These are phyloP conservation scores for Eleusine coracana DNA, from an alignment of 176 grass and related monocot species.

Conservation along the genomic window DNA sequence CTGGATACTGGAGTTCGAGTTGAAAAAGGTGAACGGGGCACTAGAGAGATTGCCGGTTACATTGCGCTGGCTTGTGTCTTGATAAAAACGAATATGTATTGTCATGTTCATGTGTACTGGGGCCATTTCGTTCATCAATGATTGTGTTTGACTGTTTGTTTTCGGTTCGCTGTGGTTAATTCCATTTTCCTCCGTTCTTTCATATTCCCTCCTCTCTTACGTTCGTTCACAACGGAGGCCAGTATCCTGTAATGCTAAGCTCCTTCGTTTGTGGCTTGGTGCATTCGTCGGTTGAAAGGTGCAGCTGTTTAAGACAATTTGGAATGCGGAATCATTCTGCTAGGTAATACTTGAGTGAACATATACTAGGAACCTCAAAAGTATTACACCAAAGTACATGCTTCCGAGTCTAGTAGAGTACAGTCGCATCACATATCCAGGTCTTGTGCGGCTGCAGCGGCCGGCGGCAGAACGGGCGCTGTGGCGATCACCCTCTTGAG, in stretches of 20 bases:
- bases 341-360: neutral
- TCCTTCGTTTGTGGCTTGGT: neutral
- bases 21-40: neutral
- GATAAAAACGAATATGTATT: constrained; percentile 11
- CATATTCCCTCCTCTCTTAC: too few relatives aligned
- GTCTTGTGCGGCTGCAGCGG: neutral
- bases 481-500: constrained; percentile 45
- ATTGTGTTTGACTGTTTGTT: neutral
- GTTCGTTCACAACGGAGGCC: neutral
- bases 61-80: neutral
- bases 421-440: neutral
- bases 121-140: neutral
- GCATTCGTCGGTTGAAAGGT: neutral
- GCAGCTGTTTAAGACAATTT: neutral
- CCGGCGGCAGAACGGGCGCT: too few relatives aligned
- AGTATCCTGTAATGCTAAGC: neutral
- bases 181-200: neutral
- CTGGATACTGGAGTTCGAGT: constrained; percentile 5
- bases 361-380: neutral
- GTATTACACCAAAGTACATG: neutral
- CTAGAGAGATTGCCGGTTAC: neutral
- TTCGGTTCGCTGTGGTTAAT: neutral
- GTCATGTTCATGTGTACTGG: neutral
- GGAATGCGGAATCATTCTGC: neutral
- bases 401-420: neutral